Evolutionary conservation across 2,329 filamentous ascomycete genomes (phyloP).

Genomic region (Claviceps sp.): DNA sequence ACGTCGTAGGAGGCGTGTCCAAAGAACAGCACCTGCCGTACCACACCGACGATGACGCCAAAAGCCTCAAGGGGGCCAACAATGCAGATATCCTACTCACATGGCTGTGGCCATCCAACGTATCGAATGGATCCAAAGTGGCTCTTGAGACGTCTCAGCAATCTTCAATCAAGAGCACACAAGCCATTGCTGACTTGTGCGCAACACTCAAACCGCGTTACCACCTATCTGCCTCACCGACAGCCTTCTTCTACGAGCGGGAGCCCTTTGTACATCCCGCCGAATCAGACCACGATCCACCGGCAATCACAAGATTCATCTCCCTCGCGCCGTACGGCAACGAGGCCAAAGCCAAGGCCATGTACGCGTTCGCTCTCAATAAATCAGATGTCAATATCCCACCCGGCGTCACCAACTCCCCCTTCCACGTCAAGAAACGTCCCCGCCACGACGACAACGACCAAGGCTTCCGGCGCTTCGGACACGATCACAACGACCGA

Average conservation of each 20-base stretch:
- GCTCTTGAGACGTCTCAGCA: conserved; percentile 38
- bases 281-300: conserved; percentile 31
- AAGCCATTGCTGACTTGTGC: conserved; percentile 66
- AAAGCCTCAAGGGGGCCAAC: conserved; percentile 60
- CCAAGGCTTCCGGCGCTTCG: conserved; percentile 39
- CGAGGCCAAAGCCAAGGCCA: conserved; percentile 59
- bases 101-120: conserved; percentile 65
- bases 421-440: conserved; percentile 55
- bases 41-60: conserved; percentile 66
- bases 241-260: conserved; percentile 66
- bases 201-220: conserved; percentile 77
- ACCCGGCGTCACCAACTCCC: conserved; percentile 59
- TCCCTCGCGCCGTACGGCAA: conserved; percentile 74
- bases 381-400: conserved; percentile 52
- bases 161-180: conserved; percentile 39
- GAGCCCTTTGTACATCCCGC: conserved; percentile 75
- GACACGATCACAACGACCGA: conserved; percentile 29
- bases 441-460: conserved; percentile 28
- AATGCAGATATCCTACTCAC: conserved; percentile 79
- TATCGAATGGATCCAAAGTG: conserved; percentile 56
- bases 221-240: conserved; percentile 61
- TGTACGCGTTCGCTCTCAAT: conserved; percentile 68
- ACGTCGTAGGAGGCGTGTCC: conserved; percentile 47
- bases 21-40: conserved; percentile 63
- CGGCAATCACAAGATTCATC: conserved; percentile 72